These are phyloP conservation scores for Corrigiola litoralis DNA, from an alignment of 179 eudicot genomes.

Conservation along the genomic window DNA sequence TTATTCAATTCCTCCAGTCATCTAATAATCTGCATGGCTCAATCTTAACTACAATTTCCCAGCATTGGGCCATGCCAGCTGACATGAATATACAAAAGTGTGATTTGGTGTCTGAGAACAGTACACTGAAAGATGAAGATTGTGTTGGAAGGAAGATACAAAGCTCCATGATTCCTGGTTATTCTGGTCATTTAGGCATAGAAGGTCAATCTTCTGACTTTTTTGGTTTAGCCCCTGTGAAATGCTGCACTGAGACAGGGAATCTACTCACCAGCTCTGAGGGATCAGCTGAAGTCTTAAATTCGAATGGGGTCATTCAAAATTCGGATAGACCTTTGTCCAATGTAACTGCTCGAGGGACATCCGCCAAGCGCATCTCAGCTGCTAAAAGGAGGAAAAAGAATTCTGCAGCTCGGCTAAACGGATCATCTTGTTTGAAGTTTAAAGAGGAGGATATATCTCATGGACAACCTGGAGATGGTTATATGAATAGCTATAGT, in stretches of 20 bases:
- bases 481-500: slow-evolving; percentile 57
- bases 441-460: slow-evolving; percentile 20
- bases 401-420: slow-evolving; percentile 24
- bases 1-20: slow-evolving; percentile 55
- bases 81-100: slow-evolving; percentile 28
- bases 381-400: slow-evolving; percentile 35
- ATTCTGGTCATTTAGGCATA: slow-evolving; percentile 25
- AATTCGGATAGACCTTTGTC: slow-evolving; percentile 25
- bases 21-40: slow-evolving; percentile 36
- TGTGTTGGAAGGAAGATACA: slow-evolving; percentile 24
- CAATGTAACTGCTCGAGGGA: slow-evolving; percentile 24
- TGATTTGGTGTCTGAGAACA: slow-evolving; percentile 26
- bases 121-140: slow-evolving; percentile 19
- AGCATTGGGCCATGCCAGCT: slow-evolving; percentile 41
- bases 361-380: slow-evolving; percentile 25
- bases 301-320: slow-evolving; percentile 27
- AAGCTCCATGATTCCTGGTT: slow-evolving; percentile 20
- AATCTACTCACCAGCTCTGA: slow-evolving; percentile 45
- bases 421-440: slow-evolving; percentile 13
- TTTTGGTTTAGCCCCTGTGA: slow-evolving; percentile 15
- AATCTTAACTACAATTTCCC: slow-evolving; percentile 45
- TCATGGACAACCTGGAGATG: slow-evolving; percentile 25
- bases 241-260: slow-evolving; percentile 26
- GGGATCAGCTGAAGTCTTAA: slow-evolving; percentile 64
- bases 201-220: slow-evolving; percentile 14